These are phyloP conservation scores for Penicillium freii DNA, from an alignment of 2,329 filamentous ascomycete genomes.

Conservation along the genomic window DNA sequence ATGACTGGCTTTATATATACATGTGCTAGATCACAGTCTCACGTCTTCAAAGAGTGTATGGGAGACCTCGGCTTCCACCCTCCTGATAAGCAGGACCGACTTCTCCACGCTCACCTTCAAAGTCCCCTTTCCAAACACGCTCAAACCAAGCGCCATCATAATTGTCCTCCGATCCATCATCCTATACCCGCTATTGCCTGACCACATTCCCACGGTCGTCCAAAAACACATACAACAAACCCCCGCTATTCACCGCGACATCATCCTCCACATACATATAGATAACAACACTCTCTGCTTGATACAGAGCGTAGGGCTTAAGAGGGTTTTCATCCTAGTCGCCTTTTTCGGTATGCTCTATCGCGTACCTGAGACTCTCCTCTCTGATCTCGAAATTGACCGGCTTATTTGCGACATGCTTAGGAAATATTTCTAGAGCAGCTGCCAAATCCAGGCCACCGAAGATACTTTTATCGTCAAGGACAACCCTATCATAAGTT, in stretches of 20 bases:
- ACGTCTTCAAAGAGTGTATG: constrained; percentile 1
- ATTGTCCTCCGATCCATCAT: neutral
- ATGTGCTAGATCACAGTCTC: neutral
- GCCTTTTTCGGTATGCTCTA: neutral
- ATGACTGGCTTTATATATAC: neutral
- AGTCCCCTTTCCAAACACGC: neutral
- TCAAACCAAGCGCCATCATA: constrained; percentile 4
- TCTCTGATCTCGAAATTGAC: constrained; percentile 3
- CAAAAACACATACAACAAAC: constrained; percentile 7
- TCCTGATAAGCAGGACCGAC: constrained; percentile 6
- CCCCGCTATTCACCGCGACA: constrained; percentile 3
- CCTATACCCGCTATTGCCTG: constrained; percentile 3
- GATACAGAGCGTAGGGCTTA: neutral
- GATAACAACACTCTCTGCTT: constrained; percentile 4
- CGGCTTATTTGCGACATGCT: constrained; percentile 4
- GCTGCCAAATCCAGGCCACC: constrained; percentile 4
- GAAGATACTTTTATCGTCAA: constrained; percentile 8
- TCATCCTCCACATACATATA: constrained; percentile 11
- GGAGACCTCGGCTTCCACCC: constrained; percentile 20
- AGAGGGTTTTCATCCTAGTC: neutral
- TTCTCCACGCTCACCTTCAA: neutral
- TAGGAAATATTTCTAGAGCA: constrained; percentile 10
- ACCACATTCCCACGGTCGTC: constrained; percentile 12
- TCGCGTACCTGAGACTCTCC: neutral
- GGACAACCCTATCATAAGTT: neutral